phyloP scores from a whole-genome alignment of 2,329 filamentous ascomycete species.

The Byssoonygena ceratinophila region DNA sequence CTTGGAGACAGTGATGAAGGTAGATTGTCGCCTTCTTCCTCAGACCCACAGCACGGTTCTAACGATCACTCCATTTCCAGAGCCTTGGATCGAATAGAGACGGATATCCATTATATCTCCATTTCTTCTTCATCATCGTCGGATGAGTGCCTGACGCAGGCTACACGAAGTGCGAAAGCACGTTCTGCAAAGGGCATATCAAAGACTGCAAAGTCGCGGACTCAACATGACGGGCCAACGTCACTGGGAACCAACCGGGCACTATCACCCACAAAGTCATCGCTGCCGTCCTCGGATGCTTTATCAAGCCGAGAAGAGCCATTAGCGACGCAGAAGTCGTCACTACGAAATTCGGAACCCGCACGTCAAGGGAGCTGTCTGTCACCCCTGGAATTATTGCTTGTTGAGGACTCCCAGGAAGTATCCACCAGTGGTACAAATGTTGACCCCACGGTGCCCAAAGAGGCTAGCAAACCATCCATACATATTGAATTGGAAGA shows the following conservation, averaged over 20 bases:
- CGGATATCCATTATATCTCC: neutral
- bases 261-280: neutral
- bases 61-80: conserved; percentile 6
- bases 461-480: neutral
- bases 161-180: neutral
- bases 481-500: neutral
- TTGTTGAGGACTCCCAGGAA: neutral
- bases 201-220: neutral
- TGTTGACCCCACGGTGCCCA: neutral
- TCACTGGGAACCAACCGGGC: neutral
- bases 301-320: neutral
- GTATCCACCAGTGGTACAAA: neutral
- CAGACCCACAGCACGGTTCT: conserved; percentile 1
- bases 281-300: neutral
- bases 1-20: conserved; percentile 12
- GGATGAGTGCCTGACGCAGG: neutral
- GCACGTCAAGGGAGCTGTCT: neutral
- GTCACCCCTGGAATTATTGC: neutral
- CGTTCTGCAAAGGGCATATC: neutral
- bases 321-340: neutral
- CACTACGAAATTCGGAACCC: neutral
- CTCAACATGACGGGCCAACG: neutral
- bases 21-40: conserved; percentile 6
- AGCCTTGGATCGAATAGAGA: conserved; percentile 7
- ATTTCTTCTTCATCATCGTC: conserved; percentile 5